Conservation (phyloP, 2,329 filamentous ascomycete genomes). For the Fusarium napiforme region DNA sequence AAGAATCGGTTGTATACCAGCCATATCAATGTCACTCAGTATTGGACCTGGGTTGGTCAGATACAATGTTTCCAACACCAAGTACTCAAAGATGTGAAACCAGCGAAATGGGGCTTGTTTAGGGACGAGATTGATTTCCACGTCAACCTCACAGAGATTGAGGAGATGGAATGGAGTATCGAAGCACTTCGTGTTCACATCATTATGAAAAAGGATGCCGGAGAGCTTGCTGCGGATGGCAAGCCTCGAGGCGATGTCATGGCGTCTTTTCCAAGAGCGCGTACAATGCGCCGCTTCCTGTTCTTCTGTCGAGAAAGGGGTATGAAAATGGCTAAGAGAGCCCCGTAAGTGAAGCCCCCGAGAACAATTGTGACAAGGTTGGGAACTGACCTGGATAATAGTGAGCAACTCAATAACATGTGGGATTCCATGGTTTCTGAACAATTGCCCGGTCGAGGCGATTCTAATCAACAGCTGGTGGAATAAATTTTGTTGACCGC, state of each 20-base stretch:
- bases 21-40: slow-evolving; percentile 62
- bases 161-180: slow-evolving; percentile 57
- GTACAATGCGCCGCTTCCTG: slow-evolving; percentile 65
- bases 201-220: slow-evolving; percentile 48
- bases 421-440: slow-evolving; percentile 53
- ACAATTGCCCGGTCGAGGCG: slow-evolving; percentile 43
- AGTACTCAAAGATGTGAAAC: slow-evolving; percentile 58
- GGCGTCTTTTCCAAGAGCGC: slow-evolving; percentile 62
- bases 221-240: slow-evolving; percentile 45
- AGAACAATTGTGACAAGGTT: background rate
- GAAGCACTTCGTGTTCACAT: slow-evolving; percentile 57
- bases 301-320: slow-evolving; percentile 58
- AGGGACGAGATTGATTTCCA: slow-evolving; percentile 63
- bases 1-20: slow-evolving; percentile 61
- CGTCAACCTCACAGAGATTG: slow-evolving; percentile 58
- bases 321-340: slow-evolving; percentile 53
- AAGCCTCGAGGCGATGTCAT: slow-evolving; percentile 59
- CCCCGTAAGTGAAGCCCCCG: slow-evolving; percentile 52
- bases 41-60: slow-evolving; percentile 63
- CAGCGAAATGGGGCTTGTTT: slow-evolving; percentile 61
- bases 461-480: slow-evolving; percentile 41
- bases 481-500: slow-evolving; percentile 34
- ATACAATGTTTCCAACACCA: slow-evolving; percentile 62
- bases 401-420: slow-evolving; percentile 50
- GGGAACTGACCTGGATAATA: slow-evolving; percentile 39